phyloP scores from a whole-genome alignment of 2,329 filamentous ascomycete species.

The Aspergillus texensis region DNA sequence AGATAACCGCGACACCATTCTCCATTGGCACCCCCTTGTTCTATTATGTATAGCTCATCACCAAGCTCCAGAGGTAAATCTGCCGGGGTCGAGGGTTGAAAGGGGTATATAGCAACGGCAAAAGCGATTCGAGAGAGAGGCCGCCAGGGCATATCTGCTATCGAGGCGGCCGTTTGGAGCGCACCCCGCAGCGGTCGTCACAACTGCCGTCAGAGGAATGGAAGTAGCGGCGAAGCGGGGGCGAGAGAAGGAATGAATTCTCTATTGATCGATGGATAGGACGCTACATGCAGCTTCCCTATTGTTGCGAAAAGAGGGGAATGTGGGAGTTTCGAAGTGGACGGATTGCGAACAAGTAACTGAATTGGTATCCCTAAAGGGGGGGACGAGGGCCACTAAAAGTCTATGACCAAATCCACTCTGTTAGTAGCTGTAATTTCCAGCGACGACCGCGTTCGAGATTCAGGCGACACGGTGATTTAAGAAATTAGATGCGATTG shows the following conservation, averaged over 20 bases:
- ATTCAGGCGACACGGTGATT: neutral
- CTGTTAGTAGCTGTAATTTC: slow-evolving; percentile 7
- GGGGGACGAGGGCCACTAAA: slow-evolving; percentile 15
- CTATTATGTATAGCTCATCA: slow-evolving; percentile 98
- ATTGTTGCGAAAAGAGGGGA: slow-evolving; percentile 21
- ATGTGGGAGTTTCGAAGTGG: slow-evolving; percentile 23
- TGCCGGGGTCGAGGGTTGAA: slow-evolving; percentile 80
- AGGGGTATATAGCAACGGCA: slow-evolving; percentile 93
- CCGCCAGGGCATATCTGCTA: slow-evolving; percentile 83
- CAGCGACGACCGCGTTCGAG: neutral
- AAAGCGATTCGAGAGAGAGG: slow-evolving; percentile 96
- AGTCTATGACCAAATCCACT: slow-evolving; percentile 12
- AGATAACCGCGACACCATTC: slow-evolving; percentile 96
- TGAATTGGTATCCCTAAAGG: slow-evolving; percentile 9
- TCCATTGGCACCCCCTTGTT: slow-evolving; percentile 82
- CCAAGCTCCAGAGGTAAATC: slow-evolving; percentile 96
- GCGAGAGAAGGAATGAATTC: slow-evolving; percentile 25
- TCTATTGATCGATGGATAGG: slow-evolving; percentile 25
- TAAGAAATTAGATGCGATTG: slow-evolving; percentile 1
- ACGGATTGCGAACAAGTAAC: slow-evolving; percentile 8
- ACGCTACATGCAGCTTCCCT: slow-evolving; percentile 31
- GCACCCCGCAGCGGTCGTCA: slow-evolving; percentile 26
- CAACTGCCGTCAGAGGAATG: slow-evolving; percentile 28
- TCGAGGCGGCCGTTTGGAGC: slow-evolving; percentile 19
- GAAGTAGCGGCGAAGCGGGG: slow-evolving; percentile 22